A percentile compares a stretch with the other conserved stretches of the same genome.
phyloP scores from a whole-genome alignment of 768 basidiomycete genomes.

The Boletus subparvulus region DNA sequence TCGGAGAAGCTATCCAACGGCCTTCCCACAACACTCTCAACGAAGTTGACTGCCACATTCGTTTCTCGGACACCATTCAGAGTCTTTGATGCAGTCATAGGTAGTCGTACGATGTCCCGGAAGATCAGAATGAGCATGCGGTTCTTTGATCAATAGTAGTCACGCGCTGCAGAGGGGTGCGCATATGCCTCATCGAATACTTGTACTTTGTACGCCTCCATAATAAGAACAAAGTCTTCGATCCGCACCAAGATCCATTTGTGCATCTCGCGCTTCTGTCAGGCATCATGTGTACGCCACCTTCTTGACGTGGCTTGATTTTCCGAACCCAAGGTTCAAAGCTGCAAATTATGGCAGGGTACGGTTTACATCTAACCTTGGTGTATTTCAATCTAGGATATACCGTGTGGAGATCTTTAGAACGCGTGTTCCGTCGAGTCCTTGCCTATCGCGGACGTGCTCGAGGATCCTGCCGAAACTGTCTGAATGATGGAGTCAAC shows the following conservation, averaged over 20 bases:
- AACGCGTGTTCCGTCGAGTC: constrained; percentile 91
- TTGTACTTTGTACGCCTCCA: not conserved
- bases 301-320: constrained; percentile 5
- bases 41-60: constrained; percentile 3
- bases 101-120: not conserved
- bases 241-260: constrained; percentile 16
- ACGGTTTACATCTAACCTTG: constrained; percentile 2
- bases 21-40: constrained; percentile 8
- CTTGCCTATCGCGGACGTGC: constrained; percentile 77
- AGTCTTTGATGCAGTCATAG: not conserved
- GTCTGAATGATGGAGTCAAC: constrained; percentile 82
- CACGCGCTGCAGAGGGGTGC: not conserved
- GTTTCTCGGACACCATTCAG: not conserved
- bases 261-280: constrained; percentile 8
- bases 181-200: not conserved
- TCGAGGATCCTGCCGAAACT: constrained; percentile 85
- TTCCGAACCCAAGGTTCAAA: not conserved
- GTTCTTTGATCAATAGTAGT: constrained; percentile 2
- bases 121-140: not conserved
- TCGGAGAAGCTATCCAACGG: constrained; percentile 12
- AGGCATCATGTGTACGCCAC: not conserved
- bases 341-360: not conserved
- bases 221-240: not conserved
- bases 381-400: not conserved
- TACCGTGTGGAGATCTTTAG: constrained; percentile 32